Evolutionary conservation across 331 rosid species (phyloP).

Genomic region (Pyrus hybrid): DNA sequence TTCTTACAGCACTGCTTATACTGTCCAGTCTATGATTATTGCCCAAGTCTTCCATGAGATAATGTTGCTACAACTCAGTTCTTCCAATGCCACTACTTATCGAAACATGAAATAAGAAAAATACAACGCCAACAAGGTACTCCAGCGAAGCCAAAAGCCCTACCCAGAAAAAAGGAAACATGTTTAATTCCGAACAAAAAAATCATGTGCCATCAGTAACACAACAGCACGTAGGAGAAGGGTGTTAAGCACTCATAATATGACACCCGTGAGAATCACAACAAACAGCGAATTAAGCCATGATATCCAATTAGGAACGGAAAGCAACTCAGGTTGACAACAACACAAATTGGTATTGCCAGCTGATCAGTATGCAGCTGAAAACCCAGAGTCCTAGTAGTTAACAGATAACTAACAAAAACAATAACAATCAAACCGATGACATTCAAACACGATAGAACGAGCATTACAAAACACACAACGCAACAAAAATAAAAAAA

Average conservation of each 20-base stretch:
- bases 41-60: conserved; percentile 59
- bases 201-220: not conserved
- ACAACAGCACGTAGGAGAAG: not conserved
- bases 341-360: not conserved
- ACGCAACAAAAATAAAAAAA: not conserved
- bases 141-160: conserved; percentile 12
- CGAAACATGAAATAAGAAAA: not conserved
- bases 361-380: not conserved
- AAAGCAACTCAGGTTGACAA: not conserved
- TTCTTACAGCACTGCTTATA: conserved; percentile 56
- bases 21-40: conserved; percentile 36
- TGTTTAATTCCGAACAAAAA: not conserved
- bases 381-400: not conserved
- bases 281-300: not conserved
- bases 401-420: not conserved
- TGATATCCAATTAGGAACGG: not conserved
- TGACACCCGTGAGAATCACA: not conserved
- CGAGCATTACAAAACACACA: not conserved
- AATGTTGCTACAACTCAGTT: conserved; percentile 5
- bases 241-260: not conserved
- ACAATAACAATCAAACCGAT: not conserved
- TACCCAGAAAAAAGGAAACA: conserved; percentile 15
- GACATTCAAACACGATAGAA: not conserved
- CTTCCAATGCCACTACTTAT: conserved; percentile 4
- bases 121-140: conserved; percentile 14